Evolutionary conservation across 805 yeast genomes (phyloP).

Genomic region (Candida parachauliodes): DNA sequence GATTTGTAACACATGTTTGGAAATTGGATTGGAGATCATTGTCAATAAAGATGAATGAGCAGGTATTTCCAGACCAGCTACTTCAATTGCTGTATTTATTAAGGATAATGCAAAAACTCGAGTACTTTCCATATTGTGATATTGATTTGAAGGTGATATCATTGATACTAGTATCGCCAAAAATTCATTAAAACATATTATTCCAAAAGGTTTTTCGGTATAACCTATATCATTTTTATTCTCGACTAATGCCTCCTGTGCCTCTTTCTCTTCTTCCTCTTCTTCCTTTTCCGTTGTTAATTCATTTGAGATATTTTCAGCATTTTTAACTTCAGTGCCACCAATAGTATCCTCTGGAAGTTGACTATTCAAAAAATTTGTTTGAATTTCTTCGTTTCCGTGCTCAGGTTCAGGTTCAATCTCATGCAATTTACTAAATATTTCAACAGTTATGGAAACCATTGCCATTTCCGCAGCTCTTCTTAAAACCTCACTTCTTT

Average conservation of each 20-base stretch:
- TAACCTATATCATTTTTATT: neutral
- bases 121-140: slow-evolving; percentile 82
- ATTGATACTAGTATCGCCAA: slow-evolving; percentile 73
- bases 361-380: slow-evolving; percentile 43
- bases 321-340: slow-evolving; percentile 26
- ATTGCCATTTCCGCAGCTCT: slow-evolving; percentile 85
- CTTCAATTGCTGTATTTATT: slow-evolving; percentile 76
- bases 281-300: slow-evolving; percentile 1
- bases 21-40: slow-evolving; percentile 74
- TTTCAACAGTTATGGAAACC: slow-evolving; percentile 61
- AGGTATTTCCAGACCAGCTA: slow-evolving; percentile 62
- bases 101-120: slow-evolving; percentile 78
- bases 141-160: slow-evolving; percentile 76
- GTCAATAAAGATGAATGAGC: slow-evolving; percentile 62
- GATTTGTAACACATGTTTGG: slow-evolving; percentile 78
- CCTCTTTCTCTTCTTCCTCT: slow-evolving; percentile 8
- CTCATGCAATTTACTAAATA: slow-evolving; percentile 57
- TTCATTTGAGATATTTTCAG: slow-evolving; percentile 6
- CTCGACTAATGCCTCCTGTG: slow-evolving; percentile 14
- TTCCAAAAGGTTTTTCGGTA: slow-evolving; percentile 54
- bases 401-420: slow-evolving; percentile 53
- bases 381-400: slow-evolving; percentile 38
- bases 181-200: slow-evolving; percentile 73
- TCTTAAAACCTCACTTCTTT: slow-evolving; percentile 85
- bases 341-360: slow-evolving; percentile 62